These are phyloP conservation scores for Fonsecaea pedrosoi DNA, from an alignment of 2,329 filamentous ascomycete species.

Conservation along the genomic window DNA sequence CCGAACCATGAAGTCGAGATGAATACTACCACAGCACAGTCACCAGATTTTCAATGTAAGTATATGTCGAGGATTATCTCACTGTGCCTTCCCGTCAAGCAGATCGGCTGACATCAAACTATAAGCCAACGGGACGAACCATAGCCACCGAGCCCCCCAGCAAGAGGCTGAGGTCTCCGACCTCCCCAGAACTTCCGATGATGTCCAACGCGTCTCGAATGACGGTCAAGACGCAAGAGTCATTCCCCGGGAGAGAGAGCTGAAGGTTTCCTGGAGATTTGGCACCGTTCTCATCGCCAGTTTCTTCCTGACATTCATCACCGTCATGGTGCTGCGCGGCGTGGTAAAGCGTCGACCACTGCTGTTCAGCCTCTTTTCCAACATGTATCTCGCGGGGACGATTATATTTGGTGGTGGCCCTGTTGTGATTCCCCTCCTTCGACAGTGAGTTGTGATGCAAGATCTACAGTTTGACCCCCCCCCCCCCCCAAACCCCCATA, in stretches of 20 bases:
- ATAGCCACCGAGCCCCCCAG: neutral
- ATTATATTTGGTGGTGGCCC: conserved; percentile 71
- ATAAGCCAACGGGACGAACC: neutral
- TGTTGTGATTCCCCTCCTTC: conserved; percentile 68
- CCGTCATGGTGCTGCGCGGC: conserved; percentile 60
- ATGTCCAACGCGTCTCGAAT: neutral
- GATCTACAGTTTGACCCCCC: neutral
- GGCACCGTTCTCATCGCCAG: conserved; percentile 48
- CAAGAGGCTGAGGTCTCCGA: neutral
- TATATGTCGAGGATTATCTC: neutral
- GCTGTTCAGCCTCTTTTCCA: conserved; percentile 69
- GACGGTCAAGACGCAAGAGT: conserved; percentile 4
- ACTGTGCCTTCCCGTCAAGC: neutral
- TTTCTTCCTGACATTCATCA: conserved; percentile 65
- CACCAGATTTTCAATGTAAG: neutral
- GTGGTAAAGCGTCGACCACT: conserved; percentile 51
- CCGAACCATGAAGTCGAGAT: conserved; percentile 4
- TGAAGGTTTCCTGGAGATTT: conserved; percentile 46
- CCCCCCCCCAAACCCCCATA: neutral
- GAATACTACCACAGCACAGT: neutral
- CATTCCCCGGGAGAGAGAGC: conserved; percentile 9
- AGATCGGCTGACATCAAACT: neutral
- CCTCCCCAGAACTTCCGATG: neutral
- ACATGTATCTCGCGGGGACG: conserved; percentile 76
- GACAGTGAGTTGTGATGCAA: conserved; percentile 39